phyloP scores from a whole-genome alignment of 129 eudicot genomes.

The Logfia minima region DNA sequence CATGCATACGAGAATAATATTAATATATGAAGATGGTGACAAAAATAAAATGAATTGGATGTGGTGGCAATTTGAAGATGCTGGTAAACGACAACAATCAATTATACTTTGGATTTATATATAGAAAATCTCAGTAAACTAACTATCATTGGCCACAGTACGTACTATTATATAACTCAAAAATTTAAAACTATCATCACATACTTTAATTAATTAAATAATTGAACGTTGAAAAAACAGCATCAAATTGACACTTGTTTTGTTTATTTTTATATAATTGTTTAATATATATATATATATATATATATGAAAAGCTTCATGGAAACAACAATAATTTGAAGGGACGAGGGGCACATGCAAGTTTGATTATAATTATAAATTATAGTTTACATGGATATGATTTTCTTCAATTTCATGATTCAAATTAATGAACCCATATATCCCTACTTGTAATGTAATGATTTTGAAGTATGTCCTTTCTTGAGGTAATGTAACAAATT shows the following conservation, averaged over 20 bases:
- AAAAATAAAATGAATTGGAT: constrained; percentile 27
- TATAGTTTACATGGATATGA: no score
- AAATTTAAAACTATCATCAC: background rate
- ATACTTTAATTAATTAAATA: constrained; percentile 23
- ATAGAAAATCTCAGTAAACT: constrained; percentile 32
- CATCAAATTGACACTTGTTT: constrained; percentile 39
- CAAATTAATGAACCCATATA: no score
- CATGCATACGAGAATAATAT: constrained; percentile 10
- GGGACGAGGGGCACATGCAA: constrained; percentile 29
- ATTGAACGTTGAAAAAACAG: constrained; percentile 33
- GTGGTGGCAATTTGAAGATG: constrained; percentile 37
- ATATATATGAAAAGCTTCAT: constrained; percentile 14
- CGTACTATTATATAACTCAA: background rate
- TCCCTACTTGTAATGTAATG: no score
- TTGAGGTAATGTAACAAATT: no score
- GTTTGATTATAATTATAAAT: background rate
- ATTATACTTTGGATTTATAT: constrained; percentile 19
- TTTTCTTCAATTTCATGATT: background rate
- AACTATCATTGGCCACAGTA: constrained; percentile 22
- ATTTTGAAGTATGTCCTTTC: no score
- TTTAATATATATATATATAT: background rate
- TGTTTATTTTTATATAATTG: background rate
- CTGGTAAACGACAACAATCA: constrained; percentile 20
- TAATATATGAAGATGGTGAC: constrained; percentile 31
- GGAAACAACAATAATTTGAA: constrained; percentile 18